Percentiles rank a stretch among this genome's conserved stretches.
phyloP scores from a whole-genome alignment of 192 early-diverging fungal species.

The Coemansia sp. region DNA sequence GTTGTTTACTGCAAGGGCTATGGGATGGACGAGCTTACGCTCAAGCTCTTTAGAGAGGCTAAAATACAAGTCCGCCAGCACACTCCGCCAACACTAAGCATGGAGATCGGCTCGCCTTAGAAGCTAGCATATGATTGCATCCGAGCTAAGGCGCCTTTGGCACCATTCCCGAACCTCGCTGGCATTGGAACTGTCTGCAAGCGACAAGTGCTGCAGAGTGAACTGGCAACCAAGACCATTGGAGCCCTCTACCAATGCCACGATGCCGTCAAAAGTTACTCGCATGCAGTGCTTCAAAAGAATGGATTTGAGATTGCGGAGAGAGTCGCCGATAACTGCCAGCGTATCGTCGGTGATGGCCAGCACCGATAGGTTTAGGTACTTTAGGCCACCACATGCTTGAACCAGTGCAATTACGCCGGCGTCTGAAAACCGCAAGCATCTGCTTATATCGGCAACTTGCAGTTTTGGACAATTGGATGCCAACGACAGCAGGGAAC shows the following conservation, averaged over 20 bases:
- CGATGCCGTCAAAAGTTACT: constrained; percentile 32
- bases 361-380: constrained; percentile 21
- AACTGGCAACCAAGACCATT: constrained; percentile 33
- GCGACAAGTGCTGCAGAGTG: constrained; percentile 25
- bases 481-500: constrained; percentile 17
- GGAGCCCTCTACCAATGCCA: constrained; percentile 13
- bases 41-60: constrained; percentile 78
- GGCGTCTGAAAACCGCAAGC: constrained; percentile 14
- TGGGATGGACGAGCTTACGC: constrained; percentile 89
- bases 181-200: constrained; percentile 13
- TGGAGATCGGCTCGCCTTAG: constrained; percentile 52
- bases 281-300: constrained; percentile 22
- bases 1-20: constrained; percentile 93
- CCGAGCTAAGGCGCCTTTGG: constrained; percentile 19
- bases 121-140: constrained; percentile 2
- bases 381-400: constrained; percentile 12
- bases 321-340: constrained; percentile 19
- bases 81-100: constrained; percentile 58
- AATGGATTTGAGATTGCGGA: constrained; percentile 21
- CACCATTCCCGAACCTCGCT: constrained; percentile 28
- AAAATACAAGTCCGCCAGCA: constrained; percentile 77
- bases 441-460: constrained; percentile 26
- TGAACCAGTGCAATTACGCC: constrained; percentile 28
- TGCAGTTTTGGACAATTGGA: constrained; percentile 19
- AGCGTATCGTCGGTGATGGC: constrained; percentile 22